phyloP scores from a whole-genome alignment of 2,329 filamentous ascomycete species.

The Macroventuria anomochaeta region DNA sequence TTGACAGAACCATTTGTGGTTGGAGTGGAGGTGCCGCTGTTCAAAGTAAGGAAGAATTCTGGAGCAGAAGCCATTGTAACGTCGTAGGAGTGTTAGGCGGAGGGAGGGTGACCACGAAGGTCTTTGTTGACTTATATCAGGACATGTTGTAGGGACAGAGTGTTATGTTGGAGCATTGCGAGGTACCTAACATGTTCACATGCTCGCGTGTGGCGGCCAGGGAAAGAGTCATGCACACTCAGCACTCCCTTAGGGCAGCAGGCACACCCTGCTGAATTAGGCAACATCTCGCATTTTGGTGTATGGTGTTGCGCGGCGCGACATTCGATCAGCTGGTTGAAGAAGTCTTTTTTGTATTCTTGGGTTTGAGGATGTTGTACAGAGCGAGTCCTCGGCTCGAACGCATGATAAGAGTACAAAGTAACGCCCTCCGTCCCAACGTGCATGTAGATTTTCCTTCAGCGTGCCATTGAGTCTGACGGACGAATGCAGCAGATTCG shows the following conservation, averaged over 20 bases:
- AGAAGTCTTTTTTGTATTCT: slow-evolving; percentile 15
- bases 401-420: slow-evolving; percentile 33
- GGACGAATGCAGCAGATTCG: slow-evolving; percentile 11
- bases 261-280: slow-evolving; percentile 27
- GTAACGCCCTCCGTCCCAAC: slow-evolving; percentile 6
- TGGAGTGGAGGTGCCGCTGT: slow-evolving; percentile 25
- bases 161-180: slow-evolving; percentile 24
- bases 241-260: slow-evolving; percentile 17
- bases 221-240: slow-evolving; percentile 39
- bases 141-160: slow-evolving; percentile 29
- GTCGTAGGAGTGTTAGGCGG: background rate
- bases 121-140: slow-evolving; percentile 23
- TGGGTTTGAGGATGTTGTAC: slow-evolving; percentile 39
- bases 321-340: background rate
- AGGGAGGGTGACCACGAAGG: slow-evolving; percentile 23
- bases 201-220: slow-evolving; percentile 25
- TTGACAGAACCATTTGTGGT: slow-evolving; percentile 32
- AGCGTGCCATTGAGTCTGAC: slow-evolving; percentile 5
- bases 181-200: slow-evolving; percentile 6
- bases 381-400: slow-evolving; percentile 41
- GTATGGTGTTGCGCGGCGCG: background rate
- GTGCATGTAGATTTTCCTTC: background rate
- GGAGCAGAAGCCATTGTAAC: slow-evolving; percentile 25
- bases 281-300: slow-evolving; percentile 38
- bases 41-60: slow-evolving; percentile 26